A percentile compares a stretch with the other conserved stretches of the same genome.
Evolutionary conservation across 441 rosid species (phyloP).

Genomic region (Sinapis alba): DNA sequence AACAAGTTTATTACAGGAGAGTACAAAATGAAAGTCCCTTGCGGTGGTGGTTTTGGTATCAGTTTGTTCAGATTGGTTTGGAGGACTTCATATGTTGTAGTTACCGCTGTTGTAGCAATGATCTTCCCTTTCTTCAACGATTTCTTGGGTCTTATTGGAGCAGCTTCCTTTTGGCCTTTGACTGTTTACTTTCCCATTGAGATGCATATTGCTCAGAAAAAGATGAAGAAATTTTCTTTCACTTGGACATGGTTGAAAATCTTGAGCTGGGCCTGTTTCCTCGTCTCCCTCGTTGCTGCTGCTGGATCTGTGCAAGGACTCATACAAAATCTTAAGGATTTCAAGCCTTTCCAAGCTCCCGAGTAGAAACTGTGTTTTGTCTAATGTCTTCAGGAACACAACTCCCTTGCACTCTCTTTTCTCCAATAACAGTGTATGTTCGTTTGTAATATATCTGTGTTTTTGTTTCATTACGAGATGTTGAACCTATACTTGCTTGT

Average conservation of each 20-base stretch:
- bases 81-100: conserved; percentile 66
- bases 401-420: conserved; percentile 8
- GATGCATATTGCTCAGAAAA: conserved; percentile 72
- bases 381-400: conserved; percentile 6
- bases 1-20: conserved; percentile 59
- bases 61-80: conserved; percentile 67
- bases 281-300: conserved; percentile 66
- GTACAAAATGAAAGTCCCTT: conserved; percentile 50
- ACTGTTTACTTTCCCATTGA: conserved; percentile 83
- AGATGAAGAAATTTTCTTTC: conserved; percentile 51
- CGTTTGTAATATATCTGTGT: conserved; percentile 13
- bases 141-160: conserved; percentile 77
- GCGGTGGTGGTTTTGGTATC: conserved; percentile 46
- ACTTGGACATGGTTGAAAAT: conserved; percentile 77
- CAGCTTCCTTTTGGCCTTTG: conserved; percentile 79
- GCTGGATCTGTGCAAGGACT: conserved; percentile 82
- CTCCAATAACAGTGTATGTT: conserved; percentile 24
- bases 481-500: conserved; percentile 17
- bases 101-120: conserved; percentile 73
- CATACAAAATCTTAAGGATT: conserved; percentile 55
- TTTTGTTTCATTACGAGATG: neutral
- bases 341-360: conserved; percentile 65
- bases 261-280: conserved; percentile 56
- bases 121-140: conserved; percentile 87
- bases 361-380: conserved; percentile 27